A percentile compares a stretch with the other conserved stretches of the same genome.
Evolutionary conservation across 805 yeast genomes (phyloP).

Genomic region (Teunomyces aglyptinius): DNA sequence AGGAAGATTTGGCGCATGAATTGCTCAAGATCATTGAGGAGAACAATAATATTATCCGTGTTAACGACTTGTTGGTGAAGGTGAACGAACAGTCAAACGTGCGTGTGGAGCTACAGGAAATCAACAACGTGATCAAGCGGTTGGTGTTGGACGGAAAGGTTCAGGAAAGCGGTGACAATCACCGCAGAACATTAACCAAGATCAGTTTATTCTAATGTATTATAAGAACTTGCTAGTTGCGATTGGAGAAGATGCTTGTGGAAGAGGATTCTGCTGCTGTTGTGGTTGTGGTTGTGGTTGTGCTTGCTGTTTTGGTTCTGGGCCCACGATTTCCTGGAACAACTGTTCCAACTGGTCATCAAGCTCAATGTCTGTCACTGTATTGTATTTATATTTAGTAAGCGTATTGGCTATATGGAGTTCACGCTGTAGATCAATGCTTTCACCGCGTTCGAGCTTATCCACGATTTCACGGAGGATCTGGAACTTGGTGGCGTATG

Average conservation of each 20-base stretch:
- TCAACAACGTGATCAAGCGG: conserved; percentile 64
- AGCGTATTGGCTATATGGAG: conserved; percentile 42
- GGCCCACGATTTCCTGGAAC: conserved; percentile 27
- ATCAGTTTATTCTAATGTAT: conserved; percentile 14
- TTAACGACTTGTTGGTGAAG: conserved; percentile 55
- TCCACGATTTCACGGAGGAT: conserved; percentile 31
- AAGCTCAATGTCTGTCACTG: conserved; percentile 35
- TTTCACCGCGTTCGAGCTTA: conserved; percentile 31
- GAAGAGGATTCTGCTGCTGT: neutral
- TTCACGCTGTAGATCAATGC: conserved; percentile 43
- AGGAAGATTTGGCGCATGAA: conserved; percentile 68
- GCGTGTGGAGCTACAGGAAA: conserved; percentile 67
- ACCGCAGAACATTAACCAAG: conserved; percentile 54
- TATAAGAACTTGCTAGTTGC: conserved; percentile 11
- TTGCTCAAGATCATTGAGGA: conserved; percentile 52
- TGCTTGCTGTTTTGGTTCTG: neutral
- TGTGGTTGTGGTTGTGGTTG: neutral
- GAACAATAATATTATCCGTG: conserved; percentile 49
- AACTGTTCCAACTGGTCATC: conserved; percentile 39
- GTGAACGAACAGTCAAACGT: conserved; percentile 66
- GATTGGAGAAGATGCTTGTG: neutral
- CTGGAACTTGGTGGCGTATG: conserved; percentile 35
- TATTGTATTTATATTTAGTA: conserved; percentile 34
- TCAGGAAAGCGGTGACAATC: conserved; percentile 68
- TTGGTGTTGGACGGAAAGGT: conserved; percentile 71